Evolutionary conservation across 1,284 basidiomycete genomes (phyloP).

Genomic region (Rhodotorula mucilaginosa): DNA sequence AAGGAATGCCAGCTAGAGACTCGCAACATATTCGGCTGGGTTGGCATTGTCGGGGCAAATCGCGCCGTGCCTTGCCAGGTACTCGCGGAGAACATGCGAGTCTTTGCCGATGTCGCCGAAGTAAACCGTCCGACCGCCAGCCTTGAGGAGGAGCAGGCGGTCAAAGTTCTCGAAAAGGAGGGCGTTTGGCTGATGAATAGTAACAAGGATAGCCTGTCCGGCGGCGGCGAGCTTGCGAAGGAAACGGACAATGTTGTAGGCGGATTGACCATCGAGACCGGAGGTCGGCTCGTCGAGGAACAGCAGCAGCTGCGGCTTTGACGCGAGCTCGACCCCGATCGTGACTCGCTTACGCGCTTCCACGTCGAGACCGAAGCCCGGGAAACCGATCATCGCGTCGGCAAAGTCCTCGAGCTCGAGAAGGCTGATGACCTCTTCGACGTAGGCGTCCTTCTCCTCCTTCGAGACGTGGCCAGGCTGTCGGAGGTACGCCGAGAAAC

Average conservation of each 20-base stretch:
- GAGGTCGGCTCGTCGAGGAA: constrained; percentile 70
- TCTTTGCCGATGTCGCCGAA: constrained; percentile 50
- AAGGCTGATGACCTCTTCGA: constrained; percentile 73
- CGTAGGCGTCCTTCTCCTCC: constrained; percentile 73
- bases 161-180: constrained; percentile 49
- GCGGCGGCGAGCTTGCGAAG: constrained; percentile 75
- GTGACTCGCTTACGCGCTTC: constrained; percentile 76
- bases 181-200: constrained; percentile 67
- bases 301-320: constrained; percentile 68
- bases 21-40: constrained; percentile 32
- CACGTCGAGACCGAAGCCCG: constrained; percentile 59
- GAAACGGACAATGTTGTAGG: constrained; percentile 79
- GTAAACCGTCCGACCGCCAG: constrained; percentile 43
- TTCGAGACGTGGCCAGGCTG: constrained; percentile 67
- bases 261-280: constrained; percentile 70
- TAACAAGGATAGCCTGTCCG: constrained; percentile 66
- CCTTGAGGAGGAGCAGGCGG: constrained; percentile 42
- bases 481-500: constrained; percentile 76
- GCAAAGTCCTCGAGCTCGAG: constrained; percentile 69
- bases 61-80: constrained; percentile 51
- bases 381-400: constrained; percentile 71
- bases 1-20: too few relatives aligned
- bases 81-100: constrained; percentile 55
- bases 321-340: constrained; percentile 72
- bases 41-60: constrained; percentile 36